Percentiles rank a stretch among this genome's conserved stretches.
phyloP scores from a whole-genome alignment of 345 rosid genomes.

The Citrus inodora region DNA sequence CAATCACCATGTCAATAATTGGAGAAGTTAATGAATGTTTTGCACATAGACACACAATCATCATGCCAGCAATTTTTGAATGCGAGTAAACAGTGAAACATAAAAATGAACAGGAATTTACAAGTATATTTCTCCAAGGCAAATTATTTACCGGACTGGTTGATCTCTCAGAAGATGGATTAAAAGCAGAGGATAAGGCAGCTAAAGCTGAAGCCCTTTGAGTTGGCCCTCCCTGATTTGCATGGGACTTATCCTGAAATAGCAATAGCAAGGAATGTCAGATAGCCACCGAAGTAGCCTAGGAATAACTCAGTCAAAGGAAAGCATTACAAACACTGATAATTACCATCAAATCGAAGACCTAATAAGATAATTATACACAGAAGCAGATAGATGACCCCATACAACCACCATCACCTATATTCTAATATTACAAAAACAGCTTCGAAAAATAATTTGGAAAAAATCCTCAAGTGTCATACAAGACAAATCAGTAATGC shows the following conservation, averaged over 20 bases:
- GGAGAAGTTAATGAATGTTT: neutral
- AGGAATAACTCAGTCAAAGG: neutral
- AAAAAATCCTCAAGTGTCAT: neutral
- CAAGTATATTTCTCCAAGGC: neutral
- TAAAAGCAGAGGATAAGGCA: slow-evolving; percentile 87
- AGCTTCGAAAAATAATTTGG: neutral
- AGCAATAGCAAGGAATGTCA: slow-evolving; percentile 5
- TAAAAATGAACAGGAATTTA: neutral
- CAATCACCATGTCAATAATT: neutral
- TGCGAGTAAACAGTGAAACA: neutral
- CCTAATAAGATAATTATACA: neutral
- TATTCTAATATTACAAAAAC: neutral
- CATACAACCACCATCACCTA: neutral
- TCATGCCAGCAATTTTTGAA: neutral
- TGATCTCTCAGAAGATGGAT: slow-evolving; percentile 56
- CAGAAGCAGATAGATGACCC: neutral
- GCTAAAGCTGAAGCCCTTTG: slow-evolving; percentile 98
- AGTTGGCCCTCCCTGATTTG: slow-evolving; percentile 83
- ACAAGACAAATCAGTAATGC: neutral
- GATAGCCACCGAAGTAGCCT: neutral
- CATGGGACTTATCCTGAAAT: slow-evolving; percentile 66
- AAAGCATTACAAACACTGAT: neutral
- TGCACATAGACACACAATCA: neutral
- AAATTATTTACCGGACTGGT: slow-evolving; percentile 44
- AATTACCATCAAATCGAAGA: neutral